Evolutionary conservation across 2,329 filamentous ascomycete species (phyloP), one percentile per base, ranked within the genome.

Genomic region (Talaromyces sp.): DNA sequence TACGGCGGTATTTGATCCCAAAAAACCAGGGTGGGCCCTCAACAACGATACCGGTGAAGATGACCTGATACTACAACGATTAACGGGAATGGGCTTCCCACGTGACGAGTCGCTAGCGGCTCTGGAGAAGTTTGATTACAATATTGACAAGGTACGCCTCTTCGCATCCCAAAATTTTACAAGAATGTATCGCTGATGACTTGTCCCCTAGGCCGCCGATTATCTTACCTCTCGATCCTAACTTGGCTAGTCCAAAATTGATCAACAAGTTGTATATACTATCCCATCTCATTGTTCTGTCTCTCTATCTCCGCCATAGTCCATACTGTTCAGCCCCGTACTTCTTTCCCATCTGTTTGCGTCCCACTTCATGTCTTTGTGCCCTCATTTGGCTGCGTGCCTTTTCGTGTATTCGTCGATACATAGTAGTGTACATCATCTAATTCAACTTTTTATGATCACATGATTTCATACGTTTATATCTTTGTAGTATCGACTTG

Each of bases 71-170:
- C 79, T 98, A 68, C 96, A 96, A 81, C 88, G 92, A 69, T 76
- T 98, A 71, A 96, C 91, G 1, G 84, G 86, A 9, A 96, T 98
- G 92, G 93, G 93, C 0, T 98, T 96, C 73, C 78, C 86, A 4
- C 83, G 93, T 33, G 80, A 82, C 7, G 87, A 91, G 58, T 90
- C 92, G 16, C 79, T 97, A 39, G 82, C 82, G 57, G 93, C 95
- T 25, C 79, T 98, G 73, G 93, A 98, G 81, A 93, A 93, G 76
- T 96, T 90, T 74, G 92, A 98, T 79, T 97, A 98, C 78, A 95
- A 97, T 75, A 84, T 97, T 73, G 92, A 96, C 77, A 92, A 91
- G 86, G 93, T 96, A 79, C 79, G 81, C 58, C 35, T 14, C n/a
- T 16, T 8, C 37, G 3, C 16, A 16, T 35, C 16, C 39, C n/a